phyloP scores from a whole-genome alignment of 768 basidiomycete species.

The Hygrophoropsis aurantiaca region DNA sequence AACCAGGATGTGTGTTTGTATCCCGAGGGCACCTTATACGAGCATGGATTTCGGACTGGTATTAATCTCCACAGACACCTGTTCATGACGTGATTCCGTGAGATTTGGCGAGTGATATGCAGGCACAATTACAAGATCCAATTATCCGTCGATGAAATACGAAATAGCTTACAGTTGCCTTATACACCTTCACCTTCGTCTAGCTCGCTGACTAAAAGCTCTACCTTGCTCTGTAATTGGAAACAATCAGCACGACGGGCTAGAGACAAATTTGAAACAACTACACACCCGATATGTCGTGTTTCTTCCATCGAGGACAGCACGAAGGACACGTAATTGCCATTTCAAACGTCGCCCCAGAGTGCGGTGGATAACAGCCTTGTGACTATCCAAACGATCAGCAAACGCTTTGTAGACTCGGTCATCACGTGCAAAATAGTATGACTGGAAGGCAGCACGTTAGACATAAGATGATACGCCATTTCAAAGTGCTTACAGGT shows the following conservation, averaged over 20 bases:
- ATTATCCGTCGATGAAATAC: slow-evolving; percentile 1
- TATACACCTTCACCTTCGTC: slow-evolving; percentile 61
- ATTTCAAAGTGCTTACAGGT: slow-evolving; percentile 52
- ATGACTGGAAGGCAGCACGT: slow-evolving; percentile 43
- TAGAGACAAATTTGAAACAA: not conserved
- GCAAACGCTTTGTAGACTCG: slow-evolving; percentile 74
- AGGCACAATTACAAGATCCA: not conserved
- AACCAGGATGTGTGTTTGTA: slow-evolving; percentile 53
- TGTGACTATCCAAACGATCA: slow-evolving; percentile 39
- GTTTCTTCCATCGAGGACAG: slow-evolving; percentile 64
- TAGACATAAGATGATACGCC: not conserved
- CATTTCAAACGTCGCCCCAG: slow-evolving; percentile 61
- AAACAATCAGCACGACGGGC: slow-evolving; percentile 7
- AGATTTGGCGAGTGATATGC: slow-evolving; percentile 3
- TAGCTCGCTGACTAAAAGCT: slow-evolving; percentile 57
- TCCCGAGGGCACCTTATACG: slow-evolving; percentile 77
- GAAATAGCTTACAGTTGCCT: slow-evolving; percentile 13
- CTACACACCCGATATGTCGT: slow-evolving; percentile 62
- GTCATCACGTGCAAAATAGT: slow-evolving; percentile 92
- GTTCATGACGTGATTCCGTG: not conserved
- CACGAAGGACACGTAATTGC: slow-evolving; percentile 66
- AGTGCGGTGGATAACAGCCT: slow-evolving; percentile 45
- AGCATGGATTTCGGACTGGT: slow-evolving; percentile 48
- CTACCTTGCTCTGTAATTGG: slow-evolving; percentile 58
- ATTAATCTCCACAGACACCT: too few species aligned